These are phyloP conservation scores for Cryptococcus deneoformans DNA, from an alignment of 1,284 basidiomycete species.

Conservation along the genomic window DNA sequence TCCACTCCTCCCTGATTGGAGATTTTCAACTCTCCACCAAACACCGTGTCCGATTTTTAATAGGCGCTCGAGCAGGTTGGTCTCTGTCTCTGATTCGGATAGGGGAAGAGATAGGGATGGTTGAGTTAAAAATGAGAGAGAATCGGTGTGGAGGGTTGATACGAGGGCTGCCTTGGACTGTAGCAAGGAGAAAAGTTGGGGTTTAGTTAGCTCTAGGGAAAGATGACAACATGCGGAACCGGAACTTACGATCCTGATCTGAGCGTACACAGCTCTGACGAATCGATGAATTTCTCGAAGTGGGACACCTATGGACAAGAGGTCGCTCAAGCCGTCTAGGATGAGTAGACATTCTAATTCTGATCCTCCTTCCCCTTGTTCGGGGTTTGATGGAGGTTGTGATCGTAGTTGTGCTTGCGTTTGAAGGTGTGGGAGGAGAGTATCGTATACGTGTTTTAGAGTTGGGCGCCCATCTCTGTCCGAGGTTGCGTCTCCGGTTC, in stretches of 20 bases:
- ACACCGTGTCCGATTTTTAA: conserved; percentile 22
- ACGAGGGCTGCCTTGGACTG: conserved; percentile 24
- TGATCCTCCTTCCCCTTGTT: no score
- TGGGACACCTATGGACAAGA: conserved; percentile 32
- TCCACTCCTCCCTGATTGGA: conserved; percentile 40
- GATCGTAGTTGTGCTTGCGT: no score
- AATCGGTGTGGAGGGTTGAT: conserved; percentile 37
- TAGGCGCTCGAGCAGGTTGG: conserved; percentile 30
- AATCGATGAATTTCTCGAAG: conserved; percentile 27
- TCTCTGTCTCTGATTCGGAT: conserved; percentile 6
- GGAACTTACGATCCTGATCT: conserved; percentile 16
- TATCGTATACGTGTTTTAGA: conserved; percentile 27
- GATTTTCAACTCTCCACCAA: conserved; percentile 44
- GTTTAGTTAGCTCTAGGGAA: background rate
- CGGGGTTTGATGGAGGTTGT: no score
- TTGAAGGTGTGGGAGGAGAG: conserved; percentile 4
- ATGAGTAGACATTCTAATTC: conserved; percentile 25
- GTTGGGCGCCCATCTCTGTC: conserved; percentile 13
- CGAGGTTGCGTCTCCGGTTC: no score
- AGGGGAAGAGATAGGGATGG: conserved; percentile 9
- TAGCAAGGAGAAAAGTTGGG: background rate
- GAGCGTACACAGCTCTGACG: conserved; percentile 29
- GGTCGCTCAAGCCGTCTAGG: conserved; percentile 40
- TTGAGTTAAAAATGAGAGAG: conserved; percentile 7
- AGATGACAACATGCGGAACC: background rate